Evolutionary conservation across 495 filamentous ascomycete genomes (phyloP).

Genomic region (Trichoderma asperelloides): DNA sequence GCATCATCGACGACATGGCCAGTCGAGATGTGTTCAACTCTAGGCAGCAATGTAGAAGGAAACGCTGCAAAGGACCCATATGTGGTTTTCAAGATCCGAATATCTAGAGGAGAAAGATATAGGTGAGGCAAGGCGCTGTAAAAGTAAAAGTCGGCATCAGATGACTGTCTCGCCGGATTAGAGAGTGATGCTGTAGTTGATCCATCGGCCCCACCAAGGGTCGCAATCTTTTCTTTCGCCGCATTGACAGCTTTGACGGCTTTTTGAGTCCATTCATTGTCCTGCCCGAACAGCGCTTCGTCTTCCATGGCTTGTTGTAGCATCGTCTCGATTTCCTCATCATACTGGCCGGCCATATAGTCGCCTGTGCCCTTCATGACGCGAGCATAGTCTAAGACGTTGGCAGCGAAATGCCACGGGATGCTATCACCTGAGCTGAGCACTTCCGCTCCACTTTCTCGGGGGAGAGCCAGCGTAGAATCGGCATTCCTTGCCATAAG

Average conservation of each 20-base stretch:
- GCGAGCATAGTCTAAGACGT: constrained; percentile 87
- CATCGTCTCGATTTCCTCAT: constrained; percentile 66
- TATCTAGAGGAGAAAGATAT: constrained; percentile 89
- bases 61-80: constrained; percentile 79
- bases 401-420: constrained; percentile 90
- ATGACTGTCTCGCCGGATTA: constrained; percentile 12
- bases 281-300: constrained; percentile 87
- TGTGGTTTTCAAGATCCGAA: constrained; percentile 83
- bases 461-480: constrained; percentile 78
- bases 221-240: constrained; percentile 58
- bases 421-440: constrained; percentile 61
- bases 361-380: constrained; percentile 90
- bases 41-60: constrained; percentile 81
- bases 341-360: constrained; percentile 75
- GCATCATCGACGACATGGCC: constrained; percentile 89
- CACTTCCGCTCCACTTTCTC: constrained; percentile 64
- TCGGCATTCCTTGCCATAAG: constrained; percentile 69
- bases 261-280: constrained; percentile 82
- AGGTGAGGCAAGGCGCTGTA: constrained; percentile 86
- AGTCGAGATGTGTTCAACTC: constrained; percentile 84
- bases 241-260: constrained; percentile 63
- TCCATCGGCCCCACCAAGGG: constrained; percentile 18
- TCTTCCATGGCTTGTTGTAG: constrained; percentile 74
- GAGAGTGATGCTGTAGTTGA: neutral
- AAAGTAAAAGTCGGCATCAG: constrained; percentile 59